Conservation (phyloP, 768 basidiomycete species). For the Tricholoma bakamatsutake region DNA sequence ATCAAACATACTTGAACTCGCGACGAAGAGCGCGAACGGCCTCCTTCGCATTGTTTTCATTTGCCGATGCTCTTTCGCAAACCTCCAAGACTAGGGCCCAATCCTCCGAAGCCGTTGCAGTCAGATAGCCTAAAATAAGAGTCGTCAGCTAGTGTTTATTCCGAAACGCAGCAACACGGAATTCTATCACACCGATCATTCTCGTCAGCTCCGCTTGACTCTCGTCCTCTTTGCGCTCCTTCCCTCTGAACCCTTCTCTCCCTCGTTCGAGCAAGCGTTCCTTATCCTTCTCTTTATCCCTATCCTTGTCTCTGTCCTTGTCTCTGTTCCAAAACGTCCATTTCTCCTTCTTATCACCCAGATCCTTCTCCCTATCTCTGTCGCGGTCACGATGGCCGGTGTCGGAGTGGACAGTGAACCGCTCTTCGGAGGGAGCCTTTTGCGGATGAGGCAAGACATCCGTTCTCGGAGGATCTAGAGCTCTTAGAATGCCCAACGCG, state of each 20-base stretch:
- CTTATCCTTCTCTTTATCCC: slow-evolving; percentile 3
- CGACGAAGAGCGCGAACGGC: slow-evolving; percentile 75
- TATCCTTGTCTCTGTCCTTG: slow-evolving; percentile 25
- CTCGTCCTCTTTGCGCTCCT: slow-evolving; percentile 10
- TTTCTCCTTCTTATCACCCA: slow-evolving; percentile 42
- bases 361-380: slow-evolving; percentile 17
- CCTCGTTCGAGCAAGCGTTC: slow-evolving; percentile 1
- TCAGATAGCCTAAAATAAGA: slow-evolving; percentile 52
- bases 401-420: slow-evolving; percentile 22
- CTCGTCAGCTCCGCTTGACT: slow-evolving; percentile 12
- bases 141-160: not conserved
- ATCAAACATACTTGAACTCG: slow-evolving; percentile 69
- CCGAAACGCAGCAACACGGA: slow-evolving; percentile 1
- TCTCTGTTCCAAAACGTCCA: slow-evolving; percentile 48
- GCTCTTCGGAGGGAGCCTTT: slow-evolving; percentile 28
- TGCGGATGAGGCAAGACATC: slow-evolving; percentile 21
- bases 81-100: slow-evolving; percentile 81
- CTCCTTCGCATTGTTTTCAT: slow-evolving; percentile 72
- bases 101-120: slow-evolving; percentile 76
- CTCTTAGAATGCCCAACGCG: slow-evolving; percentile 49
- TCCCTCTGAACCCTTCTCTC: slow-evolving; percentile 12
- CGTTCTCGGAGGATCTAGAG: slow-evolving; percentile 49
- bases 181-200: slow-evolving; percentile 13
- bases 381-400: slow-evolving; percentile 23
- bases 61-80: slow-evolving; percentile 75